Evolutionary conservation across 108 stramenopile genomes (phyloP), one percentile per base, ranked within the genome.

Genomic region (Skeletonema menzelii): DNA sequence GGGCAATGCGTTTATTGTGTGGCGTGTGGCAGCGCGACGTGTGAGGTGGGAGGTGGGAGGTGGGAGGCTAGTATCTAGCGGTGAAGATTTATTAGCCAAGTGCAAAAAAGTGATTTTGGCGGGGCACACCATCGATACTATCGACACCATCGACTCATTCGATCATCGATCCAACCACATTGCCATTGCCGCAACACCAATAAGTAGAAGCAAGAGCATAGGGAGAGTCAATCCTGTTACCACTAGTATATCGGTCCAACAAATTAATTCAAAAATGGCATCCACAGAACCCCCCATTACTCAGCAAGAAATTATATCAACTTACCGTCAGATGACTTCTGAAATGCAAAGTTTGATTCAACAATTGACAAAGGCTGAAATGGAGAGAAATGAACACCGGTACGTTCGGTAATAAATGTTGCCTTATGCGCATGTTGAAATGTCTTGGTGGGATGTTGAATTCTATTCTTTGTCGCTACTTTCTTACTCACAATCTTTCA

Each of bases 261-360:
- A n/a, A n/a, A n/a, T n/a, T n/a, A n/a, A n/a, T n/a, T n/a, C 26
- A 63, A 62, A 30, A 14, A 56, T 62, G 60, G 12, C 67, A 38
- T 61, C 80, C 19, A 73, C 78, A 34, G 63, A 61, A 15, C 63
- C 72, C 35, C 82, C 82, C 5, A 58, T 55, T 47, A 61, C 17
- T 20, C 67, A 87, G 35, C 77, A 82, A 55, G 85, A 84, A 61
- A 83, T 87, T 38, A 35, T 87, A 35, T 42, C 65, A 22, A 80
- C 82, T 8, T 84, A 85, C 30, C 76, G 68, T 31, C 72, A 84
- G 60, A 81, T 88, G 85, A 70, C 74, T 49, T 73, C 78, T 27
- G 87, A 88, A 61, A 72, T 85, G 62, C 75, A 83, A 44, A 64
- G 84, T 46, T 80, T 87, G 37, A 72, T 87, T 42, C 84, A 86